Evolutionary conservation across 768 basidiomycete genomes (phyloP).

Genomic region (Hypholoma fasciculare): DNA sequence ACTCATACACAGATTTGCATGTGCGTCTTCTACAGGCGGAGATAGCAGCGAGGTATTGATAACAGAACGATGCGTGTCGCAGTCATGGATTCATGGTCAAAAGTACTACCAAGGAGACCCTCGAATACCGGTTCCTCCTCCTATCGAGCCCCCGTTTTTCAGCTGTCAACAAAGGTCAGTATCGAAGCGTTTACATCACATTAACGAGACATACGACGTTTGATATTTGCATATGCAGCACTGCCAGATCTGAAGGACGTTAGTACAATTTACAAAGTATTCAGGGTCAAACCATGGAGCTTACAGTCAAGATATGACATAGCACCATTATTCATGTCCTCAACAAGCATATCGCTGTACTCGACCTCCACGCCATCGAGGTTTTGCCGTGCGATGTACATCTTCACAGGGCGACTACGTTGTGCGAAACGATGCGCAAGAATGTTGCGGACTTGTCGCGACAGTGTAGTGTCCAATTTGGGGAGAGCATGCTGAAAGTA

Average conservation of each 20-base stretch:
- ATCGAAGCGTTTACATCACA: not conserved
- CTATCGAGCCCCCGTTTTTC: slow-evolving; percentile 38
- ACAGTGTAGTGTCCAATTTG: slow-evolving; percentile 68
- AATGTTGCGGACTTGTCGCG: slow-evolving; percentile 84
- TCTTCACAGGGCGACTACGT: slow-evolving; percentile 52
- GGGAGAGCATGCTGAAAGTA: slow-evolving; percentile 65
- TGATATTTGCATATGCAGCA: slow-evolving; percentile 51
- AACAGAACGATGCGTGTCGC: not conserved
- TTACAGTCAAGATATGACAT: slow-evolving; percentile 90
- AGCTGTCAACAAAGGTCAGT: slow-evolving; percentile 25
- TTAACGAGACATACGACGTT: slow-evolving; percentile 32
- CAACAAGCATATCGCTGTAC: slow-evolving; percentile 95
- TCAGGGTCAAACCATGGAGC: slow-evolving; percentile 21
- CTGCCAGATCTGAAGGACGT: slow-evolving; percentile 38
- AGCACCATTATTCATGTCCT: slow-evolving; percentile 96
- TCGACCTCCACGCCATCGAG: slow-evolving; percentile 92
- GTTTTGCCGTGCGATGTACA: slow-evolving; percentile 86
- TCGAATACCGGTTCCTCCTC: slow-evolving; percentile 35
- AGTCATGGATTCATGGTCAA: too few relatives aligned
- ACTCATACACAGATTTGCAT: not conserved
- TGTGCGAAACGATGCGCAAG: slow-evolving; percentile 64
- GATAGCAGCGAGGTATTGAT: not conserved
- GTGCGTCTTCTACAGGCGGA: not conserved
- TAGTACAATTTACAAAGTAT: too few relatives aligned
- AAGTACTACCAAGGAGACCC: slow-evolving; percentile 42